Evolutionary conservation across 106 monocot species (phyloP).

Genomic region (Iris macrosiphon): DNA sequence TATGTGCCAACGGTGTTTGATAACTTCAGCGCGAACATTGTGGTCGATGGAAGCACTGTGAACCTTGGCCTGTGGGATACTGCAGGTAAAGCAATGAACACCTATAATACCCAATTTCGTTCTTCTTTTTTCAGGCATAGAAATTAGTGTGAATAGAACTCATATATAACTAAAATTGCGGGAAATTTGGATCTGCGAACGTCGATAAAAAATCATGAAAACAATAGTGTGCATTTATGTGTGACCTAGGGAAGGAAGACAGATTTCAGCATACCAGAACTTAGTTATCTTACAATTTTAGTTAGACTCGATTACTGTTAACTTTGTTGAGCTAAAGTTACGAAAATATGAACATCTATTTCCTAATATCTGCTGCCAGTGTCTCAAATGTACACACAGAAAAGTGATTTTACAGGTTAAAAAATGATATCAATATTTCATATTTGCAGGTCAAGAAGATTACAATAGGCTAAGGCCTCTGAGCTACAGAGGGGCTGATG

Average conservation of each 20-base stretch:
- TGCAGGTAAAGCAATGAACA: not conserved
- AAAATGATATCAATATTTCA: not conserved
- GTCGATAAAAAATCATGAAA: no score
- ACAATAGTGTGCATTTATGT: no score
- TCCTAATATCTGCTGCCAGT: not conserved
- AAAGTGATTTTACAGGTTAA: not conserved
- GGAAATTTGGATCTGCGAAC: no score
- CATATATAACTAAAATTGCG: no score
- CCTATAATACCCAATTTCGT: not conserved
- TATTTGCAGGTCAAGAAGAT: constrained; percentile 58
- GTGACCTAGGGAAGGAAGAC: no score
- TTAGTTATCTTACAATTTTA: no score
- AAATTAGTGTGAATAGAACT: no score
- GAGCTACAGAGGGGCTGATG: constrained; percentile 90
- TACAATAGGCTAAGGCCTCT: constrained; percentile 73
- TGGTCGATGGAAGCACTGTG: no score
- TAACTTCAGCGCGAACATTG: no score
- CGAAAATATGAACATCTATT: not conserved
- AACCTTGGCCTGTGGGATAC: no score
- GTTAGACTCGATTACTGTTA: not conserved
- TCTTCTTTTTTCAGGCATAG: not conserved
- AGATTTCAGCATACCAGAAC: no score
- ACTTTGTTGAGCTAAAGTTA: not conserved
- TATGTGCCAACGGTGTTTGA: no score
- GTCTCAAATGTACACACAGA: not conserved